These are phyloP conservation scores for Fomitopsis pulvina DNA, from an alignment of 768 basidiomycete genomes.

Conservation along the genomic window DNA sequence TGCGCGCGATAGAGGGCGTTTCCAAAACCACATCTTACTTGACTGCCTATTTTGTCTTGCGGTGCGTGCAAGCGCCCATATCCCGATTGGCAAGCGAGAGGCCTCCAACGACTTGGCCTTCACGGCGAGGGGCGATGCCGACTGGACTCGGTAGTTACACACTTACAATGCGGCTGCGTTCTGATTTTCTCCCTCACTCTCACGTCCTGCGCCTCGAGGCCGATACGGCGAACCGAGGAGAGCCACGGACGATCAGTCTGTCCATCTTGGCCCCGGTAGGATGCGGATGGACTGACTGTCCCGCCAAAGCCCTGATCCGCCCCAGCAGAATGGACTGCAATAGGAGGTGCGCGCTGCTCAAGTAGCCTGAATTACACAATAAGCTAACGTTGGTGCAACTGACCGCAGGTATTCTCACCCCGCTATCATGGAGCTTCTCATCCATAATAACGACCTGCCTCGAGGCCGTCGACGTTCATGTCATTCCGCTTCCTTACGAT, in stretches of 20 bases:
- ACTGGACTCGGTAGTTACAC: background rate
- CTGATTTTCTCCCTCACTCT: background rate
- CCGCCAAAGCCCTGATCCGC: background rate
- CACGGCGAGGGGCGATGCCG: background rate
- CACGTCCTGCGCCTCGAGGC: conserved; percentile 14
- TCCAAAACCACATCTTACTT: conserved; percentile 3
- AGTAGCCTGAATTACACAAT: background rate
- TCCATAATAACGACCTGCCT: background rate
- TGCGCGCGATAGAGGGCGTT: background rate
- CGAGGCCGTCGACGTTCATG: background rate
- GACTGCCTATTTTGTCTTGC: conserved; percentile 7
- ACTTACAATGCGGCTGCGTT: background rate
- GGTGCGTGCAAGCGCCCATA: background rate
- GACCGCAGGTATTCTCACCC: background rate
- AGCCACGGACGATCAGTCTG: background rate
- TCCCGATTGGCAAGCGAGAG: no score
- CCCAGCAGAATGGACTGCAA: background rate
- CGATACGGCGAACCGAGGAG: conserved; percentile 9
- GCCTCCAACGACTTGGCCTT: background rate
- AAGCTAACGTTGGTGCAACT: background rate
- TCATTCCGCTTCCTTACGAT: background rate
- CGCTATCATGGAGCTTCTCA: background rate
- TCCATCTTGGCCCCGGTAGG: background rate
- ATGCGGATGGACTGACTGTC: background rate
- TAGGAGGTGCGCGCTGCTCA: background rate